These are phyloP conservation scores for Metschnikowia reukaufii DNA, from an alignment of 805 yeast species.

Conservation along the genomic window DNA sequence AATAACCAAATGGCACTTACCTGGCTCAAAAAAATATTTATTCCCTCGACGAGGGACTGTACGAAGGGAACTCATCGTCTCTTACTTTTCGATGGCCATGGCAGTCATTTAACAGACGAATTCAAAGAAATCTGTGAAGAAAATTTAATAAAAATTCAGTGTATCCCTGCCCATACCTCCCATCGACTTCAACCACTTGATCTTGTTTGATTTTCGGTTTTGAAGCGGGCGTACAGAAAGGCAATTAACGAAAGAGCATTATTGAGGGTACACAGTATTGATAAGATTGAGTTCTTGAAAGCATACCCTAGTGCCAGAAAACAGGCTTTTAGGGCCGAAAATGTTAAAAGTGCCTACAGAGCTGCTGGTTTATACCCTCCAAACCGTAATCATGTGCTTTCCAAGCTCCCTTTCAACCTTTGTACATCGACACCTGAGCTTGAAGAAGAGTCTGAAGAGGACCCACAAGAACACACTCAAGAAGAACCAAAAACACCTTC, in stretches of 20 bases:
- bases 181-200: conserved; percentile 1
- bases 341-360: background rate
- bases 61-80: background rate
- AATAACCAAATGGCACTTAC: background rate
- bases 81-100: conserved; percentile 2
- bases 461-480: background rate
- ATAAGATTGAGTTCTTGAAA: background rate
- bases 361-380: background rate
- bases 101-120: background rate
- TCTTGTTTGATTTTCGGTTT: background rate
- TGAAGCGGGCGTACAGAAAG: background rate
- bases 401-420: background rate
- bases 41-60: background rate
- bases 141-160: background rate
- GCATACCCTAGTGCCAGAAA: background rate
- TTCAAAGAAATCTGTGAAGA: background rate
- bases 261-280: background rate
- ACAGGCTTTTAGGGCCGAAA: background rate
- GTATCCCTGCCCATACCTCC: conserved; percentile 1
- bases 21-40: background rate
- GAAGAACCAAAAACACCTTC: background rate
- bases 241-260: background rate
- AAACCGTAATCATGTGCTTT: conserved; percentile 2
- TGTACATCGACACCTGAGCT: background rate
- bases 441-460: background rate